phyloP scores from a whole-genome alignment of 1,139 yeast genomes.

The Taphrina wiesneri region DNA sequence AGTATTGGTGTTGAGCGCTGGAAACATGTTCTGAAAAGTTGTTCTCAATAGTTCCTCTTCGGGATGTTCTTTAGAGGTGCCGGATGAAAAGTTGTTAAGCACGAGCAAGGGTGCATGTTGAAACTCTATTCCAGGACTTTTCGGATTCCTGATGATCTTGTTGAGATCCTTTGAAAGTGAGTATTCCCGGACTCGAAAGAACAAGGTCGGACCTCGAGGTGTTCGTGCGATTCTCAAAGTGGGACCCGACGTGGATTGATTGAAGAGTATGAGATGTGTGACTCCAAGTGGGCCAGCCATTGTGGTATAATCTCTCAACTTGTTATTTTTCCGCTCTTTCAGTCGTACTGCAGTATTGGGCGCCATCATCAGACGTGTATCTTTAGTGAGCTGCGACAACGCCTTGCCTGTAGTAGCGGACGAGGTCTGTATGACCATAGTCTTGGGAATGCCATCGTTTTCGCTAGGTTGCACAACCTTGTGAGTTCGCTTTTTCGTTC shows the following conservation, averaged over 20 bases:
- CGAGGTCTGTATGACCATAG: slow-evolving; percentile 79
- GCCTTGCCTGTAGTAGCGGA: slow-evolving; percentile 76
- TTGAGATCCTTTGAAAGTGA: slow-evolving; percentile 83
- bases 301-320: slow-evolving; percentile 82
- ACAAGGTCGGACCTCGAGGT: slow-evolving; percentile 93
- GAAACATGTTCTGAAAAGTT: slow-evolving; percentile 92
- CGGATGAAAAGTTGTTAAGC: slow-evolving; percentile 43
- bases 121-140: slow-evolving; percentile 63
- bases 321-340: slow-evolving; percentile 81
- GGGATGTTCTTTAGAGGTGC: slow-evolving; percentile 36
- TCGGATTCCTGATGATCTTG: slow-evolving; percentile 66
- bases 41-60: slow-evolving; percentile 78
- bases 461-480: slow-evolving; percentile 62
- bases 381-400: slow-evolving; percentile 77
- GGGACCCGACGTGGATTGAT: slow-evolving; percentile 76
- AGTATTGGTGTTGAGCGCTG: slow-evolving; percentile 83
- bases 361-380: slow-evolving; percentile 86
- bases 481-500: slow-evolving; percentile 80
- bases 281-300: slow-evolving; percentile 98
- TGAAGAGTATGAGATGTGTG: slow-evolving; percentile 79
- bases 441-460: slow-evolving; percentile 69
- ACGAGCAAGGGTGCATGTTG: slow-evolving; percentile 84
- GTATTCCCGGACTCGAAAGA: slow-evolving; percentile 74
- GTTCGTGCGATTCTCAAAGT: slow-evolving; percentile 80
- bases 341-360: slow-evolving; percentile 94